Conservation (phyloP, 2,329 filamentous ascomycete species). For the Penicillium sclerotiorum region DNA sequence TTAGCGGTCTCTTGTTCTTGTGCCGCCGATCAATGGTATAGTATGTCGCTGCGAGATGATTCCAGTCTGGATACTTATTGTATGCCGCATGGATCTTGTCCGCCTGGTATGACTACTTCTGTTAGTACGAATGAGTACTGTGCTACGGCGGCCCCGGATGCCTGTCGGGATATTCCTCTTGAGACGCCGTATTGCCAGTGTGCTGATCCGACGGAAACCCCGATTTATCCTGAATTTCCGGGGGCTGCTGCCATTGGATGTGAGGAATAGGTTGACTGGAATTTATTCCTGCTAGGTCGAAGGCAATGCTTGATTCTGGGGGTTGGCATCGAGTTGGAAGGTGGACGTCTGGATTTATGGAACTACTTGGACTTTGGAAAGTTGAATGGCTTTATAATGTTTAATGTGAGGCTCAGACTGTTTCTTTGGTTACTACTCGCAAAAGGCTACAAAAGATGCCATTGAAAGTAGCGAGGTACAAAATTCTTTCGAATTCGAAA, state of each 20-base stretch:
- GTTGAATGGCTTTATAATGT: too few relatives aligned
- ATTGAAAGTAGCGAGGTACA: too few relatives aligned
- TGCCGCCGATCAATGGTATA: conserved; percentile 26
- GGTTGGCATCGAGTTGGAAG: too few relatives aligned
- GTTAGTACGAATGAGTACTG: conserved; percentile 22
- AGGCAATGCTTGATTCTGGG: too few relatives aligned
- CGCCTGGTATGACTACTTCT: conserved; percentile 28
- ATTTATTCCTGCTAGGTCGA: too few relatives aligned
- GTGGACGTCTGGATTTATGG: too few relatives aligned
- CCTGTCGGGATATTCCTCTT: conserved; percentile 13
- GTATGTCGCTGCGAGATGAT: conserved; percentile 11
- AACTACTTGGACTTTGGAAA: too few relatives aligned
- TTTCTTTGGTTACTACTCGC: too few relatives aligned
- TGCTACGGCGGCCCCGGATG: conserved; percentile 15
- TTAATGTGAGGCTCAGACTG: too few relatives aligned
- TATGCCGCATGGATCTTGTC: conserved; percentile 27
- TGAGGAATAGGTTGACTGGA: neutral
- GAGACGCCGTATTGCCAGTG: conserved; percentile 21
- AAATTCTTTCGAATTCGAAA: too few relatives aligned
- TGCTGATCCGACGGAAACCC: conserved; percentile 15
- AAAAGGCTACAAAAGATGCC: too few relatives aligned
- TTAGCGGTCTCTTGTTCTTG: conserved; percentile 30
- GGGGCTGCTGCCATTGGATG: conserved; percentile 25
- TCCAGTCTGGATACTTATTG: conserved; percentile 24
- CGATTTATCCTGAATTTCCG: conserved; percentile 22